These are phyloP conservation scores for Scedosporium dehoogii DNA, from an alignment of 2,329 filamentous ascomycete genomes.

Conservation along the genomic window DNA sequence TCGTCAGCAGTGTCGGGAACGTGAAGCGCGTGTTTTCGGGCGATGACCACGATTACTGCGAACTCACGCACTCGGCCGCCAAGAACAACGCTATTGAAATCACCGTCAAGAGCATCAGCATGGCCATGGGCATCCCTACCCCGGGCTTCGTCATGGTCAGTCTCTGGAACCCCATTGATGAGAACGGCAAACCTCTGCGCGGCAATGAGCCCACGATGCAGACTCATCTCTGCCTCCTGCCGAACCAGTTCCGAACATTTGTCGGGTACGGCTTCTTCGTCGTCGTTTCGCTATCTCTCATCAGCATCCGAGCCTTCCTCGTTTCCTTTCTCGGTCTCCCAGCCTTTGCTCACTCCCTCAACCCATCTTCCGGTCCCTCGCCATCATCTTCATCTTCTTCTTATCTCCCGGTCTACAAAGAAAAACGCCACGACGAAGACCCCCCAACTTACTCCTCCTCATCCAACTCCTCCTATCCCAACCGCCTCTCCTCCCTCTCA, in stretches of 20 bases:
- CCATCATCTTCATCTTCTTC: constrained; percentile 14
- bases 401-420: constrained; percentile 38
- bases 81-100: constrained; percentile 65
- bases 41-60: constrained; percentile 97
- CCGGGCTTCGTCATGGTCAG: constrained; percentile 85
- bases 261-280: constrained; percentile 64
- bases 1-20: constrained; percentile 71
- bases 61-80: constrained; percentile 65
- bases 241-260: constrained; percentile 78
- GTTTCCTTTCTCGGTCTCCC: constrained; percentile 43
- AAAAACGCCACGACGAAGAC: constrained; percentile 40
- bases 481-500: constrained; percentile 13
- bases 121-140: constrained; percentile 87
- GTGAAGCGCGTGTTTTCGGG: constrained; percentile 84
- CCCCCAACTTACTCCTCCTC: constrained; percentile 14
- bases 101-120: constrained; percentile 89
- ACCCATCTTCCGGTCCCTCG: constrained; percentile 17
- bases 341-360: constrained; percentile 39
- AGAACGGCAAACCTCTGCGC: constrained; percentile 34
- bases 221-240: constrained; percentile 82
- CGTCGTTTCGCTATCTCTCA: constrained; percentile 37
- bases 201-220: constrained; percentile 55
- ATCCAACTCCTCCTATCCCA: constrained; percentile 21
- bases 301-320: constrained; percentile 45
- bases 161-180: constrained; percentile 82